Base-by-base conservation (phyloP, 23 red algal species). In the Gracilaria gracilis region DNA sequence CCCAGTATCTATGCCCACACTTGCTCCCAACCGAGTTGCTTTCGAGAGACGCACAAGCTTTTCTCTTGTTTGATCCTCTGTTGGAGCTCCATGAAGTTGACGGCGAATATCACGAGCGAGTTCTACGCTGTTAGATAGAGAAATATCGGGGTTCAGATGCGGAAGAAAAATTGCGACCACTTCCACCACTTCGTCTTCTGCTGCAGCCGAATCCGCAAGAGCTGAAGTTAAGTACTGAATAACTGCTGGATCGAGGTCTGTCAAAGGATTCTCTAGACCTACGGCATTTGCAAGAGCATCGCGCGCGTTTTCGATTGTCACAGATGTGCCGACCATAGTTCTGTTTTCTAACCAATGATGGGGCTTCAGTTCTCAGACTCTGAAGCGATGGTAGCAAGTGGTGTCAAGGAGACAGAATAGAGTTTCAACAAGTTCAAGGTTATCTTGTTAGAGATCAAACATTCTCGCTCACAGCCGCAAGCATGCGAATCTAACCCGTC, bases 171-270 rank as follows among this genome's bases (percentile, higher is more conserved):
- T 75, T 28, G 75, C 37, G 23, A 91, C 75, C 9, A 86, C 55
- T 21, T 67, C 66, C 27, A 96, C 88, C 14, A 90, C 66, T 25
- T 96, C 94, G 46, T 96, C 86, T 47, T 96, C 88, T 9, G 75
- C 65, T 19, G 94, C 82, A 33, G 55, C 65, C 17, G 76, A 51
- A 53, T 91, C 83, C 16, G 88, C 66, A 0, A 96, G 82, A 0
- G 85, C 88, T 37, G 53, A 78, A 1, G 80, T 65, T 33, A 96
- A 31, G 51, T 91, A 96, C 15, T 72, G 55, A 29, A 89, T 82
- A 15, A 96, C 94, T 13, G 53, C 78, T 7, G 82, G 79, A 57
- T 96, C 94, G 9, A 96, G 49, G 39, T 78, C 80, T 37, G 80
- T 74, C 17, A 94, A 57, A 98, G 84, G n/a, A 72, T 58, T 58